Conservation (phyloP, 345 rosid genomes). For the Microthlaspi erraticum region DNA sequence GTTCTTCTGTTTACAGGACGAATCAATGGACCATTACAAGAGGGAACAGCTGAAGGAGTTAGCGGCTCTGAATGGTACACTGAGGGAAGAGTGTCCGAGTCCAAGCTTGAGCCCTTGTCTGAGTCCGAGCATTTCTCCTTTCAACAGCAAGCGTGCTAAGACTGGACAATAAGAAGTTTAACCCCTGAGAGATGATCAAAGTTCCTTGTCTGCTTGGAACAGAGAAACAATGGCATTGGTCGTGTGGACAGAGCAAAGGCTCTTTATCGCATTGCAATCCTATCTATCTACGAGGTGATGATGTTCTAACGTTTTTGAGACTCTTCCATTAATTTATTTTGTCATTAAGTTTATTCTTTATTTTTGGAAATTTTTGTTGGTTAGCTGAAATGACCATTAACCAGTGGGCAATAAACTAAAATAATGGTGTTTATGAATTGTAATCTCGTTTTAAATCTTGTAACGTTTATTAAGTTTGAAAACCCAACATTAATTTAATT, state of each 20-base stretch:
- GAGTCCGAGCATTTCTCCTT: constrained; percentile 94
- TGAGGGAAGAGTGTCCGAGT: constrained; percentile 86
- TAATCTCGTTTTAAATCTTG: constrained; percentile 30
- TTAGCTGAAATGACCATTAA: constrained; percentile 27
- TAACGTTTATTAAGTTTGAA: constrained; percentile 20
- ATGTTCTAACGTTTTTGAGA: constrained; percentile 41
- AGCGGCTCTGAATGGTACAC: constrained; percentile 82
- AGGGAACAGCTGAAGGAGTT: constrained; percentile 89
- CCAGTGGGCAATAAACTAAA: constrained; percentile 41
- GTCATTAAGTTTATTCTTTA: constrained; percentile 48
- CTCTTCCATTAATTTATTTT: constrained; percentile 35
- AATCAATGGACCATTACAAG: constrained; percentile 87
- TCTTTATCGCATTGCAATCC: constrained; percentile 20
- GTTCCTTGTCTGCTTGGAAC: constrained; percentile 14
- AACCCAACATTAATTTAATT: constrained; percentile 24
- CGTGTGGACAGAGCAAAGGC: constrained; percentile 26
- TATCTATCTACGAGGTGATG: constrained; percentile 34
- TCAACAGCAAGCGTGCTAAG: constrained; percentile 87
- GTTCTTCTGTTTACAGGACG: constrained; percentile 59
- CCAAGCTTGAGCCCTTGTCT: constrained; percentile 90
- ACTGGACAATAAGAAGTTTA: constrained; percentile 61
- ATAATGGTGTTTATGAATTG: constrained; percentile 41
- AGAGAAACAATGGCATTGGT: constrained; percentile 31
- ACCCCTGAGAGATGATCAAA: constrained; percentile 34
- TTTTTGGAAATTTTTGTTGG: constrained; percentile 42